Evolutionary conservation across 495 filamentous ascomycete genomes (phyloP).

Genomic region (Diplogelasinospora grovesii): DNA sequence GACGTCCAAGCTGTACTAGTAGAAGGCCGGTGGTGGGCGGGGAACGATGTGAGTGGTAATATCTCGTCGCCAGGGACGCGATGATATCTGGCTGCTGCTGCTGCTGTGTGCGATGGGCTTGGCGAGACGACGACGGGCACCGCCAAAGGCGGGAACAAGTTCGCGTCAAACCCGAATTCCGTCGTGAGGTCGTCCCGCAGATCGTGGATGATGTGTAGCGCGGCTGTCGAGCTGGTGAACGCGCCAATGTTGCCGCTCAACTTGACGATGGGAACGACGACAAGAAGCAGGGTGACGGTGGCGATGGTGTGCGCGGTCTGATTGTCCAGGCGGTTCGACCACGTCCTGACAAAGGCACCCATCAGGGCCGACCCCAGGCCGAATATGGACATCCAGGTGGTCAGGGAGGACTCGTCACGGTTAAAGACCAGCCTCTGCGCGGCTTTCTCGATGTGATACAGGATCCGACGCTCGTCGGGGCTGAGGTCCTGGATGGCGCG

Average conservation of each 20-base stretch:
- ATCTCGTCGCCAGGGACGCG: neutral
- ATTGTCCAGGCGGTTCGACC: conserved; percentile 7
- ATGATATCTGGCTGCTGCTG: too few species aligned
- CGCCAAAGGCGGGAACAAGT: conserved; percentile 4
- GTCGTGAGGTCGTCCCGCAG: conserved; percentile 6
- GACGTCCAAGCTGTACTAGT: too few species aligned
- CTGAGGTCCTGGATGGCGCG: conserved; percentile 5
- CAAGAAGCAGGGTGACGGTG: conserved; percentile 13
- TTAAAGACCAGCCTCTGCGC: conserved; percentile 13
- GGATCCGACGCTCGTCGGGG: neutral
- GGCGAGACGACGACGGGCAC: neutral
- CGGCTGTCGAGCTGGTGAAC: conserved; percentile 13
- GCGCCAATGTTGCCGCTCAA: conserved; percentile 14
- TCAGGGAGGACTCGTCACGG: conserved; percentile 9
- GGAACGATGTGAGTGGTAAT: too few species aligned
- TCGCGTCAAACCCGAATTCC: neutral
- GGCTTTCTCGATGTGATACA: conserved; percentile 10
- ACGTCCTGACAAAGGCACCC: conserved; percentile 15
- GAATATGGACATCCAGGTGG: conserved; percentile 12
- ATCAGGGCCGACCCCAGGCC: conserved; percentile 10
- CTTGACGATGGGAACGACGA: conserved; percentile 14
- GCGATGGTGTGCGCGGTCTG: conserved; percentile 20
- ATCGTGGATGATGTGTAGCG: conserved; percentile 12
- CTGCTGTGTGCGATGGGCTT: neutral
- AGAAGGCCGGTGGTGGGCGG: neutral